These are phyloP conservation scores for Mycosarcoma maydis DNA, from an alignment of 1,284 basidiomycete species.

Conservation along the genomic window DNA sequence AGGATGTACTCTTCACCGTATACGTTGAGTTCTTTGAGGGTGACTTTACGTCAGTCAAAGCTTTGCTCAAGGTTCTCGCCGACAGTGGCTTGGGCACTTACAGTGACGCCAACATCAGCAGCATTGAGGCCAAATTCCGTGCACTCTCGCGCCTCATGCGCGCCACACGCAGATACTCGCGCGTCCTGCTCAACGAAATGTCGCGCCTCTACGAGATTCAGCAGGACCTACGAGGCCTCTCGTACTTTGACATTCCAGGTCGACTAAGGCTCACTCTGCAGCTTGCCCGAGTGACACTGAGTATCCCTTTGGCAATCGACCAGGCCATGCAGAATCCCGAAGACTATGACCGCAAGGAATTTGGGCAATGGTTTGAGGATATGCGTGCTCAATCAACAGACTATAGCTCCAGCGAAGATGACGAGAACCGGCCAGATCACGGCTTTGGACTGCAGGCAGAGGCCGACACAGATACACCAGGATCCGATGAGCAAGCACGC, in stretches of 20 bases:
- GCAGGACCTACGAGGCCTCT: constrained; percentile 76
- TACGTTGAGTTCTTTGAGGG: constrained; percentile 84
- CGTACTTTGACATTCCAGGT: constrained; percentile 81
- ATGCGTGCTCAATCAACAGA: constrained; percentile 34
- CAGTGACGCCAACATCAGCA: constrained; percentile 67
- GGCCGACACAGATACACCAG: constrained; percentile 13
- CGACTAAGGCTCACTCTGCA: constrained; percentile 80
- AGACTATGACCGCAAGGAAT: constrained; percentile 37
- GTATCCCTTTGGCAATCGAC: constrained; percentile 80
- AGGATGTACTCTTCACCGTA: constrained; percentile 77
- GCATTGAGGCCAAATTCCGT: constrained; percentile 66
- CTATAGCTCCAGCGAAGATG: constrained; percentile 29
- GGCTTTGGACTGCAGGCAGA: constrained; percentile 22
- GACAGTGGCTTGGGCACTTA: constrained; percentile 58
- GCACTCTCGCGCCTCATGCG: constrained; percentile 64
- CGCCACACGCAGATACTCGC: constrained; percentile 79
- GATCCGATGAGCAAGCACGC: constrained; percentile 35
- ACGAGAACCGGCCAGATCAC: constrained; percentile 14
- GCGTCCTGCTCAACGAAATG: constrained; percentile 78
- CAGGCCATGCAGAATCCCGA: constrained; percentile 71
- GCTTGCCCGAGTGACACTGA: constrained; percentile 80
- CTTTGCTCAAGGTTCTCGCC: constrained; percentile 70
- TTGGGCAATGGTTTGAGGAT: constrained; percentile 41
- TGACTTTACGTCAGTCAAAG: constrained; percentile 71
- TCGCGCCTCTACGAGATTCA: constrained; percentile 80